A percentile compares a stretch with the other conserved stretches of the same genome.
Evolutionary conservation across 768 basidiomycete genomes (phyloP).

Genomic region (Pulveroboletus sp.): DNA sequence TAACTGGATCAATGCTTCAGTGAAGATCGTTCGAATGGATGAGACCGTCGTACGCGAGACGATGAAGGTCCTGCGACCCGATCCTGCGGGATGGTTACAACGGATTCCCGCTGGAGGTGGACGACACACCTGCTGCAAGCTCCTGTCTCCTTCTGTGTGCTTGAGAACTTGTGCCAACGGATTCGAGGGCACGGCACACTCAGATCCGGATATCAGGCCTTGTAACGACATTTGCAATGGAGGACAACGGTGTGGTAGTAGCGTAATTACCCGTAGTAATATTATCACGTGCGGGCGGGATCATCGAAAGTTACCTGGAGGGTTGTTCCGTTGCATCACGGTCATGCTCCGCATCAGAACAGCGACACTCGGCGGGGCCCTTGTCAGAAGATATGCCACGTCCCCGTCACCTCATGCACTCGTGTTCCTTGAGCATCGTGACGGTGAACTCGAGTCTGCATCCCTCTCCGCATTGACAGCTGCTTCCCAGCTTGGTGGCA

Average conservation of each 20-base stretch:
- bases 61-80: conserved; percentile 70
- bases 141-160: conserved; percentile 84
- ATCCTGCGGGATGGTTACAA: conserved; percentile 45
- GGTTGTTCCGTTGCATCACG: neutral
- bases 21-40: neutral
- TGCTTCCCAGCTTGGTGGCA: conserved; percentile 78
- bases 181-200: conserved; percentile 81
- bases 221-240: conserved; percentile 60
- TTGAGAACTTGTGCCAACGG: conserved; percentile 88
- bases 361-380: conserved; percentile 30
- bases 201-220: conserved; percentile 80
- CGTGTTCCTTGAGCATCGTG: conserved; percentile 85
- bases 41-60: conserved; percentile 47
- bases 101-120: neutral
- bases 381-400: conserved; percentile 49
- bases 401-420: conserved; percentile 66
- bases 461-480: conserved; percentile 91
- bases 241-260: no score
- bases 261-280: no score
- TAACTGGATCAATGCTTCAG: conserved; percentile 42
- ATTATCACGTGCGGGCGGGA: conserved; percentile 21
- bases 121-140: conserved; percentile 70
- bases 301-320: neutral
- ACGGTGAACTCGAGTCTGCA: conserved; percentile 76
- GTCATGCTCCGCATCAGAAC: conserved; percentile 22